Base-by-base conservation (phyloP, 140 eudicot species). In the Bidens hawaiensis region DNA sequence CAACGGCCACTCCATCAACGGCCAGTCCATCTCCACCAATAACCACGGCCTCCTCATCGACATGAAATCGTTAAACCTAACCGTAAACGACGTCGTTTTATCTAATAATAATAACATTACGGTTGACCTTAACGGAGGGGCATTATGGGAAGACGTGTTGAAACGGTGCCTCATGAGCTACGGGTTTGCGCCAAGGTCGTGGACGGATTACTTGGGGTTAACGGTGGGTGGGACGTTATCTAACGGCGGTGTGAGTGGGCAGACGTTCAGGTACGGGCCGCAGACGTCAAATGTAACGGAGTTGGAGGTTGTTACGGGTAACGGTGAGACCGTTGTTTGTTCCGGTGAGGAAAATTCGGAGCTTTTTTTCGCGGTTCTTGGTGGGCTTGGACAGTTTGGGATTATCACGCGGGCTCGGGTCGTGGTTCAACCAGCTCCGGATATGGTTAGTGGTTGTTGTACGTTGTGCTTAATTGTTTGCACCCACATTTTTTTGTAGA, bases 161-260 rank as follows among this genome's bases (percentile, higher is more conserved):
- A 54, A 11, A 45, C 67, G 69, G 42, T 91, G 91, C 78, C 96
- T 90, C 25, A 36, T 38, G 75, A 68, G 42, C 17, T 59, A 60
- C 31, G 87, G 96, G 7, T 57, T 79, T 0, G 80, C 96, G 4
- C 98, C 96, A 0, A 72, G 91, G 70, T 84, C 94, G 53, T 91
- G 98, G 98, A 91, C 98, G 74, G 98, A 91, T 64, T 91, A 91
- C 50, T 68, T 91, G 21, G 91, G 86, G 52, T 65, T 91, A 46
- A 91, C 96, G 48, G 98, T 91, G 5, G 98, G 98, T 12, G 98
- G 98, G 3, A 91, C 96, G 41, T 34, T 90, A 23, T 82, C 88
- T 33, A 90, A 90, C 86, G 97, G 83, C 78, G 97, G 97, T 28
- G 90, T 90, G 7, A 87, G 97, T 46, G 97, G 97, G 0, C 97